phyloP scores from a whole-genome alignment of 345 rosid species.

The Kandelia obovata region DNA sequence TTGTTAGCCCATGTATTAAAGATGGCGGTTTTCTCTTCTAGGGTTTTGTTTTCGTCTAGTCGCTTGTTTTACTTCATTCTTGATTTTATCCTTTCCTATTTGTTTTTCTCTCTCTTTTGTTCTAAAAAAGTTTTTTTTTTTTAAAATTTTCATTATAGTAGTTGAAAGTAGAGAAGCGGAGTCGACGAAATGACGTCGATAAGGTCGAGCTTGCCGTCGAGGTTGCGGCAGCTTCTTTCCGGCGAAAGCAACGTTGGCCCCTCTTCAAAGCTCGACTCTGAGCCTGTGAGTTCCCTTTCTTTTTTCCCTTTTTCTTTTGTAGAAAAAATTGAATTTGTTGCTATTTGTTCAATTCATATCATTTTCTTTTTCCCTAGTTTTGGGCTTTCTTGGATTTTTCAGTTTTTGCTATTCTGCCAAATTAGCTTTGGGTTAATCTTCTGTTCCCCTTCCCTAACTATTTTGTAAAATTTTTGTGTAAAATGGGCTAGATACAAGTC shows the following conservation, averaged over 20 bases:
- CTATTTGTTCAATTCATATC: background rate
- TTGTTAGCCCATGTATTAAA: background rate
- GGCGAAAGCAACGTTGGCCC: constrained; percentile 79
- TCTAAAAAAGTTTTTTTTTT: background rate
- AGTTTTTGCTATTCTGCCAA: background rate
- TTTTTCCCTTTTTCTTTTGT: background rate
- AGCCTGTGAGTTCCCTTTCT: constrained; percentile 60
- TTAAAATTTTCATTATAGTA: constrained; percentile 19
- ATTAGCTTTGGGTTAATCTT: too few relatives aligned
- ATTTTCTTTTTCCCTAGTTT: too few relatives aligned
- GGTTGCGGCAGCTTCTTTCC: constrained; percentile 82
- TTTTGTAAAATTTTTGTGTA: too few relatives aligned
- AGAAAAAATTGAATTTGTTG: background rate
- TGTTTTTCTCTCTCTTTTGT: background rate
- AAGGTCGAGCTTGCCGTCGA: constrained; percentile 86
- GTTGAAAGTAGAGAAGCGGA: constrained; percentile 40
- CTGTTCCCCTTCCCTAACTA: too few relatives aligned
- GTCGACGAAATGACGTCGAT: constrained; percentile 57
- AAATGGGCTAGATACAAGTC: too few relatives aligned
- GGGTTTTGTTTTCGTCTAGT: constrained; percentile 11
- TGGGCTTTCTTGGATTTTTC: background rate
- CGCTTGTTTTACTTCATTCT: background rate
- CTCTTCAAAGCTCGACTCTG: constrained; percentile 74
- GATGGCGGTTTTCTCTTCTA: constrained; percentile 2
- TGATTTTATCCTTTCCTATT: background rate